These are phyloP conservation scores for Coniferiporia weirii DNA, from an alignment of 1,284 basidiomycete species.

Conservation along the genomic window DNA sequence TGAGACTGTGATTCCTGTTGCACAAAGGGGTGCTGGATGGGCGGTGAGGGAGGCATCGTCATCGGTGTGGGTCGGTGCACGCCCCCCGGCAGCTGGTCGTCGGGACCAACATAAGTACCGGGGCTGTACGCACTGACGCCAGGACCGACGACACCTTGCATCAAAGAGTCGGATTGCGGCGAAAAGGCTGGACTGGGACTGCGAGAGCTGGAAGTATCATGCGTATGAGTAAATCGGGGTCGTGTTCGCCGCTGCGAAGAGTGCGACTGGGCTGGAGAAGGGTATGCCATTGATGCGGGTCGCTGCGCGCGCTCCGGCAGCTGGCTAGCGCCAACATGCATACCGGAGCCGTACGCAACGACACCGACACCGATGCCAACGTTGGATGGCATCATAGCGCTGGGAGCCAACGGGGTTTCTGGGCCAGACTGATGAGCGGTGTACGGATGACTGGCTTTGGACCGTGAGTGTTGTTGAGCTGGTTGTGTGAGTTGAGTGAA, in stretches of 20 bases:
- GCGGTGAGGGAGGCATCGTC: no score
- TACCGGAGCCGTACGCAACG: neutral
- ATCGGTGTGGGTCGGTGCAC: no score
- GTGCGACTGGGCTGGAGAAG: neutral
- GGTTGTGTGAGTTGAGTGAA: neutral
- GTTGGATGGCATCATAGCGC: neutral
- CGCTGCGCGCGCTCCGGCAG: neutral
- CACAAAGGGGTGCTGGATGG: no score
- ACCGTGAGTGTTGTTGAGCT: neutral
- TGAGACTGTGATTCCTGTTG: no score
- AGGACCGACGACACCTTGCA: no score
- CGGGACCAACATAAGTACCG: no score
- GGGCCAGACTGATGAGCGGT: neutral
- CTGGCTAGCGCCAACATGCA: neutral
- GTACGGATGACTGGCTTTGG: neutral
- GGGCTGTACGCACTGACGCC: no score
- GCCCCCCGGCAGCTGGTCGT: no score
- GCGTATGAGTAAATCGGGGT: neutral
- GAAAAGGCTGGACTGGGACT: no score
- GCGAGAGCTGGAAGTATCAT: neutral
- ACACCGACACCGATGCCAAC: conserved; percentile 2
- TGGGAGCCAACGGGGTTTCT: neutral
- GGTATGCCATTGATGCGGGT: conserved; percentile 2
- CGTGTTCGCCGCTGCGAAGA: neutral
- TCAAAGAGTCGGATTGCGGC: no score